Percentiles rank a stretch among this genome's conserved stretches.
phyloP scores from a whole-genome alignment of 1,284 basidiomycete genomes.

The Ganoderma lingzhi region DNA sequence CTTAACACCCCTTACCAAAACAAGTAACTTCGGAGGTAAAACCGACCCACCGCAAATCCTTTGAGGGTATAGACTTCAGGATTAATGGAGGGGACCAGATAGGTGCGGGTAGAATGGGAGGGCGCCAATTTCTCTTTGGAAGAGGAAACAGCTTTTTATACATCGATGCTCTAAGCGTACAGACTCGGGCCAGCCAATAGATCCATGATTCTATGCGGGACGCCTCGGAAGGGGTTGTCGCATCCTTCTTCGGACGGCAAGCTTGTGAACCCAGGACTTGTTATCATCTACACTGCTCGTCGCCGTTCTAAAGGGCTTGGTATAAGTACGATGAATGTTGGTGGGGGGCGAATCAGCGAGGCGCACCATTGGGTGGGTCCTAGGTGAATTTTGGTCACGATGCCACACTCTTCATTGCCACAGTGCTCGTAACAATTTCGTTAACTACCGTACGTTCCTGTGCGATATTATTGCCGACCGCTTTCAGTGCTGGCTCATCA shows the following conservation, averaged over 20 bases:
- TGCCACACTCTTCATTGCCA: slow-evolving; percentile 84
- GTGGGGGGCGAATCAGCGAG: neutral
- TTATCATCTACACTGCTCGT: neutral
- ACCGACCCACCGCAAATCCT: neutral
- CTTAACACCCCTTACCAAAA: neutral
- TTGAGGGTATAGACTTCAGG: neutral
- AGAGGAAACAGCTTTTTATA: neutral
- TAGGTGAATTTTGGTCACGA: slow-evolving; percentile 39
- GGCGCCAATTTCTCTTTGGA: too few relatives aligned
- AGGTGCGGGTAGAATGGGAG: neutral
- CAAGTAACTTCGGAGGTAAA: neutral
- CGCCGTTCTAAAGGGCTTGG: neutral
- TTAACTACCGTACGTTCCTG: slow-evolving; percentile 60
- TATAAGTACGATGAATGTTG: neutral
- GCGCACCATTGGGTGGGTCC: neutral
- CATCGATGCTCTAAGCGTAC: slow-evolving; percentile 6
- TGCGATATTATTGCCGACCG: slow-evolving; percentile 45
- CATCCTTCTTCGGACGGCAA: neutral
- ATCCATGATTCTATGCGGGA: neutral
- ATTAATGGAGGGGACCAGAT: neutral
- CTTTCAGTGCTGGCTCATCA: slow-evolving; percentile 54
- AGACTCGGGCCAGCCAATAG: neutral
- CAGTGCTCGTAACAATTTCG: slow-evolving; percentile 75
- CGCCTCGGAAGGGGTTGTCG: slow-evolving; percentile 1
- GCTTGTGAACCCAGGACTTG: neutral